Evolutionary conservation across 106 monocot genomes (phyloP).

Genomic region (Dendrobium catenatum): DNA sequence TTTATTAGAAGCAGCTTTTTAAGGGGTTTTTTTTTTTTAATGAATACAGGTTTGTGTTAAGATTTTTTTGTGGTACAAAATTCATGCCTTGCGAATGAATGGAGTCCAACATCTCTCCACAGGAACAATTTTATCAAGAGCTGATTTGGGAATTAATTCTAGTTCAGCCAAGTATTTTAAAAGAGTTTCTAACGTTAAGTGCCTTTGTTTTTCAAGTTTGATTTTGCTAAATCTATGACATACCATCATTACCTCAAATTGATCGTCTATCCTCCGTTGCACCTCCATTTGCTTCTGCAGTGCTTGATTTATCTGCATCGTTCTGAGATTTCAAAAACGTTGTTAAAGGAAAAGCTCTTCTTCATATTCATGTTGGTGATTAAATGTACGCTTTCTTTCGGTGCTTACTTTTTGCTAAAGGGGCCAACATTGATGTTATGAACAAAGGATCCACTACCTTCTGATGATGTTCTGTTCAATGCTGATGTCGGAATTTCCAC

Average conservation of each 20-base stretch:
- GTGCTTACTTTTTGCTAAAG: constrained; percentile 63
- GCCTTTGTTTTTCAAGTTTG: not conserved
- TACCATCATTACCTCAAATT: constrained; percentile 61
- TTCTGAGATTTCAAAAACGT: constrained; percentile 25
- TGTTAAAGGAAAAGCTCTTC: not conserved
- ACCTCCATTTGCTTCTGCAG: constrained; percentile 91
- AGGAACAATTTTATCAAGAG: not conserved
- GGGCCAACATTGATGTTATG: constrained; percentile 20
- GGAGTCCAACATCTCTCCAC: not conserved
- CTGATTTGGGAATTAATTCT: not conserved
- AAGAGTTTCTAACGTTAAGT: not conserved
- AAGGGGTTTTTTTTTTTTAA: not conserved
- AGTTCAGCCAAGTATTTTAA: not conserved
- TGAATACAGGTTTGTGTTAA: not conserved
- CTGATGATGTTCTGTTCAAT: constrained; percentile 32
- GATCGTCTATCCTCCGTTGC: constrained; percentile 65
- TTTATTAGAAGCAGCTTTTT: too few relatives aligned
- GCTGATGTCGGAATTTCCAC: constrained; percentile 12
- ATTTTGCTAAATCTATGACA: not conserved
- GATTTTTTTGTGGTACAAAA: too few relatives aligned
- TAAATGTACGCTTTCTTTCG: not conserved
- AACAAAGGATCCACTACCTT: constrained; percentile 22
- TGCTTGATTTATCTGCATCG: constrained; percentile 72
- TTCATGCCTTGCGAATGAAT: not conserved
- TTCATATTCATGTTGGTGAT: not conserved